Evolutionary conservation across 2,329 filamentous ascomycete genomes (phyloP).

Genomic region (Paracorniculantispora psalliotae): DNA sequence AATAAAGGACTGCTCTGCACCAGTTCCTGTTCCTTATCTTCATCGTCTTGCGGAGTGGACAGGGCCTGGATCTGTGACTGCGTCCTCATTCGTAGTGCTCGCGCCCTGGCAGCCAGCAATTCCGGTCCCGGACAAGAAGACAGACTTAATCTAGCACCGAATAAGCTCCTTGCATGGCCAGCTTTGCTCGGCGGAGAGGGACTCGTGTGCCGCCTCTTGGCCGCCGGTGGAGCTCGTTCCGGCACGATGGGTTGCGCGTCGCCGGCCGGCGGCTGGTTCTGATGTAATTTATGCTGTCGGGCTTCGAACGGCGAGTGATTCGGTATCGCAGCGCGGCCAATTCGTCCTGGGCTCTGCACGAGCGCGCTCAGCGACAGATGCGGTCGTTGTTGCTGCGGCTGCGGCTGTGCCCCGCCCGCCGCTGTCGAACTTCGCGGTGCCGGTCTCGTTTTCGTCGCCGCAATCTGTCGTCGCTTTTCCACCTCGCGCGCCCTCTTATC

Average conservation of each 20-base stretch:
- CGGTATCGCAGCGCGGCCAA: conserved; percentile 30
- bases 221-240: conserved; percentile 18
- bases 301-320: conserved; percentile 30
- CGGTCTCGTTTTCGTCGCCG: conserved; percentile 32
- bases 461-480: conserved; percentile 42
- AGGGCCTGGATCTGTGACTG: conserved; percentile 14
- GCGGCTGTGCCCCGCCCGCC: conserved; percentile 19
- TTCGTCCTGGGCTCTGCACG: conserved; percentile 25
- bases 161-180: conserved; percentile 30
- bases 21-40: background rate
- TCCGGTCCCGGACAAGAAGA: conserved; percentile 20
- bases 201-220: conserved; percentile 25
- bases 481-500: conserved; percentile 62
- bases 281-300: conserved; percentile 19
- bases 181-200: conserved; percentile 29
- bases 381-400: conserved; percentile 30
- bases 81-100: conserved; percentile 20
- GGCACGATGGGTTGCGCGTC: conserved; percentile 6
- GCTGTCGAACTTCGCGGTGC: conserved; percentile 8
- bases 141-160: conserved; percentile 30
- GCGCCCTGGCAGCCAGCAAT: conserved; percentile 15
- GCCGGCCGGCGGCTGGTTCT: background rate
- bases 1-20: conserved; percentile 4
- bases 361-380: conserved; percentile 40
- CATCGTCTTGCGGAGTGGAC: background rate